These are phyloP conservation scores for Deakozyma indianensis DNA, from an alignment of 805 yeast genomes.

Conservation along the genomic window DNA sequence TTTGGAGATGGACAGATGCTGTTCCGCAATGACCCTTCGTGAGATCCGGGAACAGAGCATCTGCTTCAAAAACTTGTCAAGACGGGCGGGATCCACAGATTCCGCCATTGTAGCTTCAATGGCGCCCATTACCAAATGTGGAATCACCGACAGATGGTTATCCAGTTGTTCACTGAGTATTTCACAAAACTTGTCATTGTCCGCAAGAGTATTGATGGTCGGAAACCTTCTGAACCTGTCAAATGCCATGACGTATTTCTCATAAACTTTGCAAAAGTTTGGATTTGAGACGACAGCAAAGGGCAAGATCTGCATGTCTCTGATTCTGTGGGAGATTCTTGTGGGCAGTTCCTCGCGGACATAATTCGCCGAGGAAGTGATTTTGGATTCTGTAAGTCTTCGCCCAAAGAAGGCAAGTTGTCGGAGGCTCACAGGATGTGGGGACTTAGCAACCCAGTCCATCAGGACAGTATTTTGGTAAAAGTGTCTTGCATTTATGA, in stretches of 20 bases:
- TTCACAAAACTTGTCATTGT: slow-evolving; percentile 59
- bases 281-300: slow-evolving; percentile 73
- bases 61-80: slow-evolving; percentile 64
- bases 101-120: slow-evolving; percentile 55
- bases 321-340: slow-evolving; percentile 64
- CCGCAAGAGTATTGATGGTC: slow-evolving; percentile 50
- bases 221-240: slow-evolving; percentile 69
- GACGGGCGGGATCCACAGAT: slow-evolving; percentile 40
- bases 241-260: slow-evolving; percentile 76
- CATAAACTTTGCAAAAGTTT: slow-evolving; percentile 79
- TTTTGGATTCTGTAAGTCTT: slow-evolving; percentile 57
- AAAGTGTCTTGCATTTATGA: slow-evolving; percentile 59
- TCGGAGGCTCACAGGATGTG: slow-evolving; percentile 81
- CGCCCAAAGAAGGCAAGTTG: slow-evolving; percentile 87
- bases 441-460: slow-evolving; percentile 47
- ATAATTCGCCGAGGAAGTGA: slow-evolving; percentile 74
- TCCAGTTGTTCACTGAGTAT: slow-evolving; percentile 46
- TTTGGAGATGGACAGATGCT: slow-evolving; percentile 67
- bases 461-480: slow-evolving; percentile 64
- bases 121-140: slow-evolving; percentile 88
- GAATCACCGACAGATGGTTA: slow-evolving; percentile 68
- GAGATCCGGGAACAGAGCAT: slow-evolving; percentile 77
- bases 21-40: slow-evolving; percentile 81
- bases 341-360: slow-evolving; percentile 76
- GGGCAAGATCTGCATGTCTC: slow-evolving; percentile 70